phyloP scores from a whole-genome alignment of 495 filamentous ascomycete species.

The Cercophora samala region DNA sequence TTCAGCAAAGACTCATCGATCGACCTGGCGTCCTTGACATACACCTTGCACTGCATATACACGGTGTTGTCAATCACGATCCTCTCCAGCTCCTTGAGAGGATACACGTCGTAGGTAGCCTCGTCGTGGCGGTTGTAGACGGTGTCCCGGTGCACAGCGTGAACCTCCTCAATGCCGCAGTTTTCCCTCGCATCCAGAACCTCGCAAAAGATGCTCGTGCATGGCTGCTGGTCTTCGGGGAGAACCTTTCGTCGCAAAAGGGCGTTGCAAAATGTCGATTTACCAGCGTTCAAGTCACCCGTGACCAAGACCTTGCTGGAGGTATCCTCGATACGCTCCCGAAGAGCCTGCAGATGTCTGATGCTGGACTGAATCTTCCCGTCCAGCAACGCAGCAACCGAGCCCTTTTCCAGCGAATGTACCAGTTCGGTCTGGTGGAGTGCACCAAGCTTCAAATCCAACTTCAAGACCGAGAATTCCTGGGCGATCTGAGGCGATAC shows the following conservation, averaged over 20 bases:
- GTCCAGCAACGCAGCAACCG: slow-evolving; percentile 84
- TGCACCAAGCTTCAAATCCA: slow-evolving; percentile 86
- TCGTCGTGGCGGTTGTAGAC: slow-evolving; percentile 87
- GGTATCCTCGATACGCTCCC: slow-evolving; percentile 94
- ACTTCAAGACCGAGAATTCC: slow-evolving; percentile 90
- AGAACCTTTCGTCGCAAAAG: slow-evolving; percentile 86
- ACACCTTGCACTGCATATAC: slow-evolving; percentile 95
- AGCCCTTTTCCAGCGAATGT: slow-evolving; percentile 90
- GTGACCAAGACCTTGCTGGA: slow-evolving; percentile 98
- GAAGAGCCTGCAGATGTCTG: slow-evolving; percentile 78
- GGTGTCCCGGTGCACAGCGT: slow-evolving; percentile 79
- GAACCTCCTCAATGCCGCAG: slow-evolving; percentile 85
- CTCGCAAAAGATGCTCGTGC: slow-evolving; percentile 97
- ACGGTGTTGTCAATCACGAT: slow-evolving; percentile 82
- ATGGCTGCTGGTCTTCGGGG: slow-evolving; percentile 97
- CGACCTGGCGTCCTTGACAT: slow-evolving; percentile 84
- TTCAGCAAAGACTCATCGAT: slow-evolving; percentile 93
- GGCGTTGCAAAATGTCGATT: slow-evolving; percentile 98
- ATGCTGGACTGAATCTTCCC: slow-evolving; percentile 91
- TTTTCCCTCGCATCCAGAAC: slow-evolving; percentile 92
- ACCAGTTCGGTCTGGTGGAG: slow-evolving; percentile 86
- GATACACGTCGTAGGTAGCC: slow-evolving; percentile 84
- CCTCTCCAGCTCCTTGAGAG: slow-evolving; percentile 72
- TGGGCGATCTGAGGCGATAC: slow-evolving; percentile 92
- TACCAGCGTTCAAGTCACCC: slow-evolving; percentile 94